A percentile compares a stretch with the other conserved stretches of the same genome.
Evolutionary conservation across 345 rosid species (phyloP).

Genomic region (Eucalyptus sp.): DNA sequence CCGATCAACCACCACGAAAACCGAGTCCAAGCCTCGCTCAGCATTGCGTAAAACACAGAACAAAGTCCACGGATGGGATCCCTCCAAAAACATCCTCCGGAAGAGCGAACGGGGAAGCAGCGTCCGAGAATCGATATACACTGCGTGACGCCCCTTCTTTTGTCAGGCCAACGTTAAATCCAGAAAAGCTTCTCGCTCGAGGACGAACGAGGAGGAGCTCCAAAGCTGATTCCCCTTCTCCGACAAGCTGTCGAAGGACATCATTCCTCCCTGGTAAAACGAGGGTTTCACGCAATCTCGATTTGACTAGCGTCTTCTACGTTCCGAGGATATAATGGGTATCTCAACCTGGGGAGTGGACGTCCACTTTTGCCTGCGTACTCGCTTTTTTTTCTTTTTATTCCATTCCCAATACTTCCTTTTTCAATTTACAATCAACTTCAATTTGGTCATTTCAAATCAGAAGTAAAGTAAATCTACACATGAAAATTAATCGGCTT

Average conservation of each 20-base stretch:
- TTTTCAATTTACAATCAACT: not conserved
- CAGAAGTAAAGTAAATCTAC: not conserved
- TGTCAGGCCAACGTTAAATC: not conserved
- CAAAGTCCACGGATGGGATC: not conserved
- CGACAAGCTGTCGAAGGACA: not conserved
- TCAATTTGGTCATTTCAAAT: not conserved
- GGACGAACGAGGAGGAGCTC: not conserved
- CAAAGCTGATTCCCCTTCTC: not conserved
- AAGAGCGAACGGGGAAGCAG: not conserved
- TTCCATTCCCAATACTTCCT: not conserved
- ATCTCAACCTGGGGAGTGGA: not conserved
- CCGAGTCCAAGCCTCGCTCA: not conserved
- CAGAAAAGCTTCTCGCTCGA: not conserved
- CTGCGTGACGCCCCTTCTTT: not conserved
- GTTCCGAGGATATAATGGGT: not conserved
- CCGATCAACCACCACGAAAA: not conserved
- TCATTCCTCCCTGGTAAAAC: not conserved
- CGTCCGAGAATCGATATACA: not conserved
- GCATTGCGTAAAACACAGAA: not conserved
- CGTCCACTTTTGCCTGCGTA: not conserved
- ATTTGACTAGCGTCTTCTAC: not conserved
- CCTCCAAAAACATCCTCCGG: not conserved
- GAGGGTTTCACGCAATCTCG: not conserved
- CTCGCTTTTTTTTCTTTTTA: not conserved
- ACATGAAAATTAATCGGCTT: not conserved